Base-by-base conservation (phyloP, 306 rosid species). In the Acacia confusa region DNA sequence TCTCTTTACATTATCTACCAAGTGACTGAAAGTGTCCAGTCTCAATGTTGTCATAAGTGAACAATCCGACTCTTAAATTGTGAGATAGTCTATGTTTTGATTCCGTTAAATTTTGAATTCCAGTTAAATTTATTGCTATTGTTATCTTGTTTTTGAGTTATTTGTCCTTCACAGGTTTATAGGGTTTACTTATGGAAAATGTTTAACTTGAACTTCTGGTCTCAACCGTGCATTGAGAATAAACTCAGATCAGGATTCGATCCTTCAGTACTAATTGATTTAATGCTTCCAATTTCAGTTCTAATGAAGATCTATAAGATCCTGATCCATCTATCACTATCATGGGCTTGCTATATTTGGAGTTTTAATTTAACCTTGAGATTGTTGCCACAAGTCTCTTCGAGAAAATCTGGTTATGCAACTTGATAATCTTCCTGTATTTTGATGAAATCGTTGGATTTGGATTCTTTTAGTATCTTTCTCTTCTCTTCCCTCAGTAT, bases 21-120 rank as follows among this genome's bases (percentile, higher is more conserved):
- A 38, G 78, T 70, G 57, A 80, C 75, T 57, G 30, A 16, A 66
- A 77, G 77, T 52, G 32, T 74, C 32, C 17, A 52, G 45, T 8
- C 9, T 19, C 13, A 16, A 52, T 50, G 34, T 27, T 73, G 19
- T 48, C 19, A 74, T n/a, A 44, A 74, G 7, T n/a, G 48, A 53
- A 52, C 66, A 19, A 36, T 45, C 27, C n/a, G 58, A 44, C 12
- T 10, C 4, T 5, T n/a, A 50, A 19, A 9, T 20, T 55, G 17
- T 6, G 47, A 13, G 47, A 20, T 20, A 12, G 28, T 53, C n/a
- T 19, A 34, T 34, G 47, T 67, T 52, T 52, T 50, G 17, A 73
- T 52, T 47, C n/a, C 5, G 15, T 48, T 30, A 41, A 50, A 52
- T 52, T 73, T 73, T 34, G 28, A 20, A 11, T 32, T 15, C 25